Base-by-base conservation (phyloP, 345 rosid genomes). In the Psidium friedrichsthalianum region DNA sequence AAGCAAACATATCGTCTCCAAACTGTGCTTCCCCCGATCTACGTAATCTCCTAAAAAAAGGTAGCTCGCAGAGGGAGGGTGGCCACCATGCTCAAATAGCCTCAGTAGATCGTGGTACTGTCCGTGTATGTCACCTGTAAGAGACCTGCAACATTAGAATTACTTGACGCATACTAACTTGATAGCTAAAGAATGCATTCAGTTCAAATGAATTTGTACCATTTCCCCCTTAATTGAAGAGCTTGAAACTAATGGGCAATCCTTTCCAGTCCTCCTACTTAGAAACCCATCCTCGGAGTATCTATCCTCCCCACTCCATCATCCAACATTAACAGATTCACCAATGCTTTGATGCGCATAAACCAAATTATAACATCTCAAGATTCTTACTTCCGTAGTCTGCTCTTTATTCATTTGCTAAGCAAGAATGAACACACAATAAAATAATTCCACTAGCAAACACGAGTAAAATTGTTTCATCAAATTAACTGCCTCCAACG, bases 11-110 rank as follows among this genome's bases (percentile, higher is more conserved):
- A 96, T 95, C 0, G 99, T 98, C 92, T 98, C 99, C 90, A 96
- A 91, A 90, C 99, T 98, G 89, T 98, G 98, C 91, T 93, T 98
- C 89, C 99, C 99, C 84, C 99, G 92, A 85, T 98, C 99, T 0
- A 96, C 99, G 54, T 98, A 98, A 87, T 98, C 99, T 27, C 99
- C 99, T 1, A 96, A 95, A 90, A 98, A 98, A 84, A 96, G 94
- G 86, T 98, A 96, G 93, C 92, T 95, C 40, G 97, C 94, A 55
- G 98, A 85, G 11, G 99, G 98, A 82, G 99, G 99, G 88, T 95
- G 94, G 82, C 98, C 98, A 53, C 98, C 99, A 55, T 92, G 90
- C 83, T 97, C 98, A 22, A 97, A 94, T 49, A 97, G 83, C 91
- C 98, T 94, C 53, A 96, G 89, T 32, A 97, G 99, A 87, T 97